phyloP scores from a whole-genome alignment of 2,329 filamentous ascomycete species.

The Septoria linicola region DNA sequence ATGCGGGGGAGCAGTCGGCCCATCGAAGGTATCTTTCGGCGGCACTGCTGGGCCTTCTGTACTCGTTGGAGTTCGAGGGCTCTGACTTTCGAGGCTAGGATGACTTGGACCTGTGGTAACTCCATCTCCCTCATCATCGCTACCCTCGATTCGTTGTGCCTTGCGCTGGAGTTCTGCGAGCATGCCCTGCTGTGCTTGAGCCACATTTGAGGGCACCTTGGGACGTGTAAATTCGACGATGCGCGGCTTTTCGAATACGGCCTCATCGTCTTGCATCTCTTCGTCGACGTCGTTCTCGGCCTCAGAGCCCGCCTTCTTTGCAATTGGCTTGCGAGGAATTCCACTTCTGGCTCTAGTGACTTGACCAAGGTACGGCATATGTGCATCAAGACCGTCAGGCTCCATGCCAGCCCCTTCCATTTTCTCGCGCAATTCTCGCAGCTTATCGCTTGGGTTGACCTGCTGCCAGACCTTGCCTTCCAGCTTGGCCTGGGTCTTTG shows the following conservation, averaged over 20 bases:
- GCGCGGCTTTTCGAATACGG: constrained; percentile 74
- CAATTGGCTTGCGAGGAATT: constrained; percentile 39
- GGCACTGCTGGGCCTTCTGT: constrained; percentile 51
- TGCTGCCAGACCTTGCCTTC: constrained; percentile 89
- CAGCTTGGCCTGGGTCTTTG: constrained; percentile 96
- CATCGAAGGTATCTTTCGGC: constrained; percentile 37
- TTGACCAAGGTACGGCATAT: constrained; percentile 66
- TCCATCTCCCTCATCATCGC: constrained; percentile 69
- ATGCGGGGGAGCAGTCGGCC: constrained; percentile 50
- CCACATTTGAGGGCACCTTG: constrained; percentile 60
- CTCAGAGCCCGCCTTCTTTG: constrained; percentile 20
- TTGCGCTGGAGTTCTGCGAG: constrained; percentile 71
- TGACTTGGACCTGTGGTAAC: constrained; percentile 73
- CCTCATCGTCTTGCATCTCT: constrained; percentile 56
- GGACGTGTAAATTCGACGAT: constrained; percentile 77
- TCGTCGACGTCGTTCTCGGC: constrained; percentile 39
- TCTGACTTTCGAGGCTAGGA: constrained; percentile 69
- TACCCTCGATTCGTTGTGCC: constrained; percentile 69
- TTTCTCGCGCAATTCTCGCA: constrained; percentile 87
- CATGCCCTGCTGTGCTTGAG: constrained; percentile 57
- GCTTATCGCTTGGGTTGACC: constrained; percentile 81
- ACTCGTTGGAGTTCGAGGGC: constrained; percentile 62
- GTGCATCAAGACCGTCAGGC: constrained; percentile 44
- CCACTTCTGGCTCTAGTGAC: constrained; percentile 43
- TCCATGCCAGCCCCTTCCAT: constrained; percentile 69